Evolutionary conservation across 1,139 yeast species (phyloP).

Genomic region (Pichia cactophila): DNA sequence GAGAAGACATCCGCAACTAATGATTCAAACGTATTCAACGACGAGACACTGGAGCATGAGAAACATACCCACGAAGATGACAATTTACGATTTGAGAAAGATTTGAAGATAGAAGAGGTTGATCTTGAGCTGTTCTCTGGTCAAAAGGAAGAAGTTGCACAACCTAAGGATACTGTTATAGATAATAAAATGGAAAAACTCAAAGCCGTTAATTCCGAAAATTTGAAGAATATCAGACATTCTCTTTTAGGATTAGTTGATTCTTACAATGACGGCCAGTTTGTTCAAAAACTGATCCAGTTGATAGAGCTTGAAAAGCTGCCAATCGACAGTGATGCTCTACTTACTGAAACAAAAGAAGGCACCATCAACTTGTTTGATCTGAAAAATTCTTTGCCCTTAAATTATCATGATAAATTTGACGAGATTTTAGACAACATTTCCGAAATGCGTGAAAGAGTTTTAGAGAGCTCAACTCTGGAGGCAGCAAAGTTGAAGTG

Average conservation of each 20-base stretch:
- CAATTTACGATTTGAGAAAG: not conserved
- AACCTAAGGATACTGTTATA: slow-evolving; percentile 25
- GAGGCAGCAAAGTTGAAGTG: slow-evolving; percentile 86
- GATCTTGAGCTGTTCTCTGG: slow-evolving; percentile 5
- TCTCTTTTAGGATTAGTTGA: slow-evolving; percentile 58
- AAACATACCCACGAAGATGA: not conserved
- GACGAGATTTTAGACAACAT: slow-evolving; percentile 59
- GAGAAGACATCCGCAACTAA: not conserved
- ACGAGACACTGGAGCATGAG: not conserved
- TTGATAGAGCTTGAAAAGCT: slow-evolving; percentile 26
- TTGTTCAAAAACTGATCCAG: slow-evolving; percentile 18
- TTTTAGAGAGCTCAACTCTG: slow-evolving; percentile 68
- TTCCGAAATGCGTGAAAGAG: slow-evolving; percentile 68
- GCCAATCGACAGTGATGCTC: slow-evolving; percentile 30
- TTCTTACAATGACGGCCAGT: slow-evolving; percentile 21
- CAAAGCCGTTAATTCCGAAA: slow-evolving; percentile 67
- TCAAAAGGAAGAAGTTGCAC: slow-evolving; percentile 4
- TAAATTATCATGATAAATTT: slow-evolving; percentile 49
- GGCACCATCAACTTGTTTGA: slow-evolving; percentile 54
- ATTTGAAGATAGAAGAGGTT: slow-evolving; percentile 4
- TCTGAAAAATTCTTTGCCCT: slow-evolving; percentile 44
- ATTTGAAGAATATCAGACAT: slow-evolving; percentile 74
- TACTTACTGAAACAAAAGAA: slow-evolving; percentile 11
- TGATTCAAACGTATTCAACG: not conserved
- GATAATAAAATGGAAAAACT: slow-evolving; percentile 51